Base-by-base conservation (phyloP, 2,329 filamentous ascomycete genomes). In the Arthrobotrys sinensis region DNA sequence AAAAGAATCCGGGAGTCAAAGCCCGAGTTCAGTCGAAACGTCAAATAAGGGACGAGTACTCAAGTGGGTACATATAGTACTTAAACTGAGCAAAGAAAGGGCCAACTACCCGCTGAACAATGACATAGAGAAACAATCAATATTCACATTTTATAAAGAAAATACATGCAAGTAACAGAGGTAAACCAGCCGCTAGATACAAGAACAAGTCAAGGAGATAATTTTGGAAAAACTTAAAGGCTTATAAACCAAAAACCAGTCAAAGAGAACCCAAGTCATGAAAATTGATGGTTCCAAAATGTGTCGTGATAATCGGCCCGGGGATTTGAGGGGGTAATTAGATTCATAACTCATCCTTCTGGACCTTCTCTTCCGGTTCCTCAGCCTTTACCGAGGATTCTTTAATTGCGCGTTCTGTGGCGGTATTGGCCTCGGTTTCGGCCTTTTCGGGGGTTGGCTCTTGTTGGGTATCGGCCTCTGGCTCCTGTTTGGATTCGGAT, bases 111-210 rank as follows among this genome's bases (percentile, higher is more conserved):
- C 12, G 43, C 12, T 38, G 36, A 43, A 43, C 10, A 36, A 46
- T 21, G 32, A 10, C n/a, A 48, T 46, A 53, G 34, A 48, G 36
- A 62, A 48, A 62, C 24, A 66, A 50, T 3, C 8, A 43, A 57
- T 77, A 68, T 71, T 60, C 57, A 66, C 60, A 77, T 40, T 60
- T 48, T 70, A 52, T 32, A 66, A 66, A 8, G 32, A 38, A 43
- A 67, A 62, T 60, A 63, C 48, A 62, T 60, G 53, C 48, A 10
- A 48, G 65, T 43, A 40, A 60, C 38, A 62, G 46, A 36, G 45
- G 8, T 55, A 66, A 77, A 60, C 57, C 50, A 67, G 73, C 66
- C 73, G 73, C 73, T 77, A 77, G 73, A 77, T 70, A 77, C 71
- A 76, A 38, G 24, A 28, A 67, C 40, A 68, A 36, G 50, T 19